Evolutionary conservation across 2,329 filamentous ascomycete species (phyloP).

Genomic region (Arachnopeziza araneosa): DNA sequence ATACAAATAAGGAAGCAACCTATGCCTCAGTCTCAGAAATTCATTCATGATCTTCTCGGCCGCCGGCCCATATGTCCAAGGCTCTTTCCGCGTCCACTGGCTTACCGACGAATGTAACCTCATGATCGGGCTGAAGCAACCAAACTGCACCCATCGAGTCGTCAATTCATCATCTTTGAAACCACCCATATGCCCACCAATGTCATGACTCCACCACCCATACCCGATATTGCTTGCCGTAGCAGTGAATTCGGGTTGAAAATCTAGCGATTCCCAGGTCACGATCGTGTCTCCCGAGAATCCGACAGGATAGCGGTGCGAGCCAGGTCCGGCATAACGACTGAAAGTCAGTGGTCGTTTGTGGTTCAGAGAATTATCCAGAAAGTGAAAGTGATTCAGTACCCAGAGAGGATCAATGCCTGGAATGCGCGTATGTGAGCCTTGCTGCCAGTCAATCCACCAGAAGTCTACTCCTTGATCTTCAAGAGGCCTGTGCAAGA

Average conservation of each 20-base stretch:
- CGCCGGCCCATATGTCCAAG: slow-evolving; percentile 50
- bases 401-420: slow-evolving; percentile 60
- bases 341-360: slow-evolving; percentile 51
- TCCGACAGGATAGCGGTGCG: slow-evolving; percentile 58
- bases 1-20: slow-evolving; percentile 55
- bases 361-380: slow-evolving; percentile 42
- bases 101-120: slow-evolving; percentile 55
- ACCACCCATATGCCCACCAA: slow-evolving; percentile 57
- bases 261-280: slow-evolving; percentile 54
- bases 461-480: slow-evolving; percentile 55
- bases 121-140: slow-evolving; percentile 55
- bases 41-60: slow-evolving; percentile 41
- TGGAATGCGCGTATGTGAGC: slow-evolving; percentile 45
- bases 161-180: slow-evolving; percentile 52
- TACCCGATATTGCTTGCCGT: slow-evolving; percentile 63
- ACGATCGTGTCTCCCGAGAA: slow-evolving; percentile 58
- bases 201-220: slow-evolving; percentile 65
- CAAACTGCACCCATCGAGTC: slow-evolving; percentile 56
- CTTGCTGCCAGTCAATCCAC: slow-evolving; percentile 67
- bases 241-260: slow-evolving; percentile 63
- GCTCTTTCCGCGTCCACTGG: slow-evolving; percentile 55
- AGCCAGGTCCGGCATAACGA: slow-evolving; percentile 56
- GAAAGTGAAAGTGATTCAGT: slow-evolving; percentile 59
- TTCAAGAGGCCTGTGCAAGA: slow-evolving; percentile 46
- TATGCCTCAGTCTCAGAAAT: slow-evolving; percentile 50